Base-by-base conservation (phyloP, 768 basidiomycete species). In the Lentinula raphanica region DNA sequence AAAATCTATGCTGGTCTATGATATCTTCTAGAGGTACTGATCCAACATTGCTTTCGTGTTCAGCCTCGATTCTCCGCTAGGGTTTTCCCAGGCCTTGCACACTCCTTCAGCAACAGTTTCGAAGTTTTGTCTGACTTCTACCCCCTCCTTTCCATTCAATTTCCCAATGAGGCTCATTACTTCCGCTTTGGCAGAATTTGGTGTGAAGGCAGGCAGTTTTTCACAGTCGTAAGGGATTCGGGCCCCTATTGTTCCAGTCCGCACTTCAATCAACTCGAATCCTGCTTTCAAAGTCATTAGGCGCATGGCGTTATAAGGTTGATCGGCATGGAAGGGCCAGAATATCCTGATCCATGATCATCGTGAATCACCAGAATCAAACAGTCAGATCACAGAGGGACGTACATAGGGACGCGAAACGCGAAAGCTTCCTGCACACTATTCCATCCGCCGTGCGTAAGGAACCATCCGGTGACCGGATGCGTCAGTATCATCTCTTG, bases 371-470 rank as follows among this genome's bases (percentile, higher is more conserved):
- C 12, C 5, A 56, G 15, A 21, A 23, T n/a, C n/a, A 45, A 28
- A 46, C 15, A 11, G 6, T 17, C 0, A 9, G 1, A 25, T 8
- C 1, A 15, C n/a, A 27, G 6, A 13, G 23, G 17, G 8, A 56
- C 55, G 13, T 27, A 56, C 56, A 5, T 23, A 57, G 46, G 56
- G 35, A 57, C 46, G 28, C 36, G 19, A n/a, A 49, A 25, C 7
- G 23, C 5, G 25, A 57, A 38, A 3, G 45, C 44, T 17, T 57
- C 56, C 15, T 57, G 35, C 3, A 39, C n/a, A 19, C 56, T 57
- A 35, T 49, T 57, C 56, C 56, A 57, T 36, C 46, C 46, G 6
- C 56, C 46, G 15, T 57, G 46, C 3, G 56, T 35, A n/a, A 48
- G 17, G 35, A 57, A 57, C 46, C 56, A 57, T 8, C 46, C 56